These are phyloP conservation scores for Globisporangium parvum DNA, from an alignment of 352 stramenopile species.

Conservation along the genomic window DNA sequence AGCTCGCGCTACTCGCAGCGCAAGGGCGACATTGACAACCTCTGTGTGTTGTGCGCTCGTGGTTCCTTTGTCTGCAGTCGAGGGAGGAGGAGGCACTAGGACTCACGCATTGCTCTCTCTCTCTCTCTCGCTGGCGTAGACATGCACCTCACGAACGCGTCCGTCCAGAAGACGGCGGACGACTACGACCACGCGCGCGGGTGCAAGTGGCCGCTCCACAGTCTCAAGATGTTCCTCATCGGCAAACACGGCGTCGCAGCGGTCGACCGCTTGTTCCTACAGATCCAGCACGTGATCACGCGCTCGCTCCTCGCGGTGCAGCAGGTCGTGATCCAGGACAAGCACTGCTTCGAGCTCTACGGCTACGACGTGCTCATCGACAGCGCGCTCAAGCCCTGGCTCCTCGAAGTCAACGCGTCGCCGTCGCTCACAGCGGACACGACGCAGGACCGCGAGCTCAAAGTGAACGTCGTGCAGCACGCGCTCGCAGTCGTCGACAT, in stretches of 20 bases:
- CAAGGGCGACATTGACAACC: slow-evolving; percentile 78
- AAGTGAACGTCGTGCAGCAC: slow-evolving; percentile 85
- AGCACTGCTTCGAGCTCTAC: slow-evolving; percentile 88
- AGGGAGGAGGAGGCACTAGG: too few species aligned
- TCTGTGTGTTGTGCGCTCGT: slow-evolving; percentile 22
- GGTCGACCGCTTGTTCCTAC: slow-evolving; percentile 33
- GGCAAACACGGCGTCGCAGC: slow-evolving; percentile 58
- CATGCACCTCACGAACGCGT: slow-evolving; percentile 94
- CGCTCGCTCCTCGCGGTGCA: slow-evolving; percentile 76
- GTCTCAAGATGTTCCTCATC: slow-evolving; percentile 61
- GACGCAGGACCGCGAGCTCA: slow-evolving; percentile 85
- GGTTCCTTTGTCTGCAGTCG: slow-evolving; percentile 69
- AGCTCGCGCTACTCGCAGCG: slow-evolving; percentile 70
- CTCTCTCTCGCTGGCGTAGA: slow-evolving; percentile 20
- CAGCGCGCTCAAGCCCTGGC: slow-evolving; percentile 63
- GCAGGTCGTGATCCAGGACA: slow-evolving; percentile 86
- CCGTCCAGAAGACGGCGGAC: slow-evolving; percentile 82
- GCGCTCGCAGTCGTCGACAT: slow-evolving; percentile 86
- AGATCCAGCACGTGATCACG: slow-evolving; percentile 49
- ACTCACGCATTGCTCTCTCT: too few species aligned
- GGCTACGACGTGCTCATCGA: slow-evolving; percentile 87
- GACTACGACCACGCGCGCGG: slow-evolving; percentile 69
- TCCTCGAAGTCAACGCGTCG: slow-evolving; percentile 91
- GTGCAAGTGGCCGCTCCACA: slow-evolving; percentile 57
- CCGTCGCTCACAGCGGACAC: slow-evolving; percentile 82